Percentiles rank a stretch among this genome's conserved stretches.
Evolutionary conservation across 73 alveolate species (phyloP).

Genomic region (Strombidium stylifer): DNA sequence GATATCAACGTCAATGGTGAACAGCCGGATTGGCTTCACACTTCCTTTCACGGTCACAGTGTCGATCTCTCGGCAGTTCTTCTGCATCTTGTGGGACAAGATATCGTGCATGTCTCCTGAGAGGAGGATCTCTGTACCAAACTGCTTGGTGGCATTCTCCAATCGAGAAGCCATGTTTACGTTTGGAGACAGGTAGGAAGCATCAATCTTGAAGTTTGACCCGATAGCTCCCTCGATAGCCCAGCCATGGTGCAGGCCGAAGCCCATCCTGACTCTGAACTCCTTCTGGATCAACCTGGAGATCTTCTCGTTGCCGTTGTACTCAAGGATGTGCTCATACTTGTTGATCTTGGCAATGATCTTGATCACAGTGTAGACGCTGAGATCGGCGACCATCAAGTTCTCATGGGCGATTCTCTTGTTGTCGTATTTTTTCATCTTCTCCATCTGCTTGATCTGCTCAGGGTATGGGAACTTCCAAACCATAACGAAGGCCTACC

Average conservation of each 20-base stretch:
- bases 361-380: slow-evolving; percentile 81
- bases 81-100: slow-evolving; percentile 54
- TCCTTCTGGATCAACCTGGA: slow-evolving; percentile 41
- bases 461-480: slow-evolving; percentile 73
- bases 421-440: slow-evolving; percentile 5
- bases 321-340: slow-evolving; percentile 73
- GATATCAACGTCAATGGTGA: slow-evolving; percentile 79
- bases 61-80: slow-evolving; percentile 71
- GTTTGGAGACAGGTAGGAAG: slow-evolving; percentile 88
- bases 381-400: slow-evolving; percentile 77
- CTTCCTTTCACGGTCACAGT: slow-evolving; percentile 87
- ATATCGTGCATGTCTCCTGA: slow-evolving; percentile 35
- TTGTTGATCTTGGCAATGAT: slow-evolving; percentile 89
- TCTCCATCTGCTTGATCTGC: background rate
- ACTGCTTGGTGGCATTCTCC: slow-evolving; percentile 65
- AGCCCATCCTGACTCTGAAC: slow-evolving; percentile 85
- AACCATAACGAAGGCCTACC: slow-evolving; percentile 87
- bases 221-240: slow-evolving; percentile 97
- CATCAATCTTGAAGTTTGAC: slow-evolving; percentile 89
- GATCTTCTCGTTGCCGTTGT: slow-evolving; percentile 71
- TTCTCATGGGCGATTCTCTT: slow-evolving; percentile 31
- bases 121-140: slow-evolving; percentile 48
- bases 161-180: slow-evolving; percentile 84
- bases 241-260: slow-evolving; percentile 95
- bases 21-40: slow-evolving; percentile 72